A percentile compares a stretch with the other conserved stretches of the same genome.
Conservation (phyloP, 1,139 yeast species). For the Suzukiozyma palmioleophila region DNA sequence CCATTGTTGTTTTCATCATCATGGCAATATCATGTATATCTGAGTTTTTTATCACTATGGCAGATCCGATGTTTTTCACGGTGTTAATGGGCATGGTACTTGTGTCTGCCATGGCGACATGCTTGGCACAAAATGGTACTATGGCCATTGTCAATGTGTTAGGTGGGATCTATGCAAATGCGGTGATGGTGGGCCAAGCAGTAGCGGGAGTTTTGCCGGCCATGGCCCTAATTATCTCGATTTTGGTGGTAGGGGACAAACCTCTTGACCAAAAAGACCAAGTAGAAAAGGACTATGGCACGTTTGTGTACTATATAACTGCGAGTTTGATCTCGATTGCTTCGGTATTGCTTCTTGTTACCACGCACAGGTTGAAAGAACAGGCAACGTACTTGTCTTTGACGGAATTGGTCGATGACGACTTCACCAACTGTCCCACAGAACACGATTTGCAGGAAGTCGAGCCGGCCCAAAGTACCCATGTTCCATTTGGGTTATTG, state of each 20-base stretch:
- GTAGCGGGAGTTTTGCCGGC: slow-evolving; percentile 91
- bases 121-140: slow-evolving; percentile 82
- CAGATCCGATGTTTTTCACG: slow-evolving; percentile 36
- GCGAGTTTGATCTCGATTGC: slow-evolving; percentile 58
- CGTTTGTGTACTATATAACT: slow-evolving; percentile 65
- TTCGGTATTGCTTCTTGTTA: slow-evolving; percentile 39
- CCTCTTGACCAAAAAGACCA: slow-evolving; percentile 14
- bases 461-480: slow-evolving; percentile 16
- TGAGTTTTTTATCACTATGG: slow-evolving; percentile 31
- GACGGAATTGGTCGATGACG: slow-evolving; percentile 11
- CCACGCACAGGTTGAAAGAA: slow-evolving; percentile 22
- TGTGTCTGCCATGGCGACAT: slow-evolving; percentile 60
- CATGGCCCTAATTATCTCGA: slow-evolving; percentile 60
- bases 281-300: slow-evolving; percentile 41
- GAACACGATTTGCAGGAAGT: slow-evolving; percentile 12
- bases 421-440: slow-evolving; percentile 3
- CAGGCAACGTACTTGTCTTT: slow-evolving; percentile 19
- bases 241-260: slow-evolving; percentile 40
- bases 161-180: slow-evolving; percentile 79
- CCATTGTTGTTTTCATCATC: slow-evolving; percentile 51
- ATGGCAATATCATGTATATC: slow-evolving; percentile 51
- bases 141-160: slow-evolving; percentile 81
- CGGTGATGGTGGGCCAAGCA: slow-evolving; percentile 92
- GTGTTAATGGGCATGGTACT: slow-evolving; percentile 56
- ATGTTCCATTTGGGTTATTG: slow-evolving; percentile 47